Evolutionary conservation across 179 eudicot species (phyloP).

Genomic region (Silene noctiflora): DNA sequence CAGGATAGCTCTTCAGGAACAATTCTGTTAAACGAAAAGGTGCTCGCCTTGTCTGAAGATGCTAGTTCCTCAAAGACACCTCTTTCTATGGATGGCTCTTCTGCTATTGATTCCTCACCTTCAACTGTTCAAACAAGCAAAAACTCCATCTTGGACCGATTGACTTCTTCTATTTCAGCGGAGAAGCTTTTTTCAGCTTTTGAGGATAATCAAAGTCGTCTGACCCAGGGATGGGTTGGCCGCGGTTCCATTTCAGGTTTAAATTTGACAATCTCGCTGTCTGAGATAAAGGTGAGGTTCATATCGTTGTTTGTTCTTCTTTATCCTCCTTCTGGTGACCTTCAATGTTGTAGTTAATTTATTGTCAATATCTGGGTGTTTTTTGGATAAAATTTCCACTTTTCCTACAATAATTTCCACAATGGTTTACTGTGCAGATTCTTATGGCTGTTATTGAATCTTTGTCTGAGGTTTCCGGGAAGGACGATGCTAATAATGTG

Average conservation of each 20-base stretch:
- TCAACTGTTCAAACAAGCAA: conserved; percentile 32
- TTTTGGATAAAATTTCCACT: conserved; percentile 1
- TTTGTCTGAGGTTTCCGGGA: conserved; percentile 46
- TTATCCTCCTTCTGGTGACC: conserved; percentile 7
- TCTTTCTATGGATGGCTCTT: conserved; percentile 28
- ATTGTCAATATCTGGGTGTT: conserved; percentile 12
- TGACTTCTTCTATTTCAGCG: conserved; percentile 48
- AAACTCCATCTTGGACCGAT: conserved; percentile 47
- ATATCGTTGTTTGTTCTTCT: background rate
- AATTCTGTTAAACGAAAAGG: conserved; percentile 28
- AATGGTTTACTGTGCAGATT: conserved; percentile 49
- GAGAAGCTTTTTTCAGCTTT: conserved; percentile 47
- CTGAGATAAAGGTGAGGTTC: conserved; percentile 65
- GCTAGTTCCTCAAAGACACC: conserved; percentile 43
- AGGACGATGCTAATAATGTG: conserved; percentile 33
- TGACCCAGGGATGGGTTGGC: conserved; percentile 66
- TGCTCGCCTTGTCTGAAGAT: conserved; percentile 32
- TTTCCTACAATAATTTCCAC: conserved; percentile 11
- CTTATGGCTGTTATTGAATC: conserved; percentile 52
- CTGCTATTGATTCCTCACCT: conserved; percentile 28
- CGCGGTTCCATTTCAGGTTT: conserved; percentile 73
- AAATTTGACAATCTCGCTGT: conserved; percentile 65
- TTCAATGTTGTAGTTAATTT: background rate
- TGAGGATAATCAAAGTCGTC: conserved; percentile 26
- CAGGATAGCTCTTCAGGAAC: conserved; percentile 28